phyloP scores from a whole-genome alignment of 148 eudicot genomes.

The Camellia japonica region DNA sequence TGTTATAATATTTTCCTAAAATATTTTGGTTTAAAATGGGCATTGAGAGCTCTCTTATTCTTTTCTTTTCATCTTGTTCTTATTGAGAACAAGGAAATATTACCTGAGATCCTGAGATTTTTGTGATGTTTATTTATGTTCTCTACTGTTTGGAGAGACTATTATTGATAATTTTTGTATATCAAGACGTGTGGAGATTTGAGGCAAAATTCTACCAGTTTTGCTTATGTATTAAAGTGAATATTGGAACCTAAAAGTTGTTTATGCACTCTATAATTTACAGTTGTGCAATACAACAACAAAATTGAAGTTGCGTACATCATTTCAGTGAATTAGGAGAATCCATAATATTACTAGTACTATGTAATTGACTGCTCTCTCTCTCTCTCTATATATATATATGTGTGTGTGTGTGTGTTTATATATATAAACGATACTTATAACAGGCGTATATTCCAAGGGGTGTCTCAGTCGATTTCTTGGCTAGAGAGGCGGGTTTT shows the following conservation, averaged over 20 bases:
- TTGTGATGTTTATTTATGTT: background rate
- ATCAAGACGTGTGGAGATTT: background rate
- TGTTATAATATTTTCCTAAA: background rate
- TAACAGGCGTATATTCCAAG: too few species aligned
- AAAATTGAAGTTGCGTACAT: background rate
- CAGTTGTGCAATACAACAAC: background rate
- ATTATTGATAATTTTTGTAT: background rate
- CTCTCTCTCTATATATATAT: background rate
- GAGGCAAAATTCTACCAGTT: too few species aligned
- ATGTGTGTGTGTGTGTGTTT: too few species aligned
- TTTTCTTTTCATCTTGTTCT: background rate
- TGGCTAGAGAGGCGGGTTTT: too few species aligned
- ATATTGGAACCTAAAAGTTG: background rate
- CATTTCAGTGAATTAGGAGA: background rate
- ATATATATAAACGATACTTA: background rate
- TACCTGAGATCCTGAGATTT: background rate
- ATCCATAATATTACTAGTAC: background rate
- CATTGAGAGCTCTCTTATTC: conserved; percentile 1
- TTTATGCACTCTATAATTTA: too few species aligned
- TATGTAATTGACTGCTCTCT: background rate
- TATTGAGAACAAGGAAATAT: background rate
- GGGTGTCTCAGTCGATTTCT: too few species aligned
- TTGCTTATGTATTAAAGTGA: background rate
- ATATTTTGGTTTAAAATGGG: background rate
- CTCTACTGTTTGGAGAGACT: background rate